These are phyloP conservation scores for Polyporus tsugae DNA, from an alignment of 1,284 basidiomycete genomes.

Conservation along the genomic window DNA sequence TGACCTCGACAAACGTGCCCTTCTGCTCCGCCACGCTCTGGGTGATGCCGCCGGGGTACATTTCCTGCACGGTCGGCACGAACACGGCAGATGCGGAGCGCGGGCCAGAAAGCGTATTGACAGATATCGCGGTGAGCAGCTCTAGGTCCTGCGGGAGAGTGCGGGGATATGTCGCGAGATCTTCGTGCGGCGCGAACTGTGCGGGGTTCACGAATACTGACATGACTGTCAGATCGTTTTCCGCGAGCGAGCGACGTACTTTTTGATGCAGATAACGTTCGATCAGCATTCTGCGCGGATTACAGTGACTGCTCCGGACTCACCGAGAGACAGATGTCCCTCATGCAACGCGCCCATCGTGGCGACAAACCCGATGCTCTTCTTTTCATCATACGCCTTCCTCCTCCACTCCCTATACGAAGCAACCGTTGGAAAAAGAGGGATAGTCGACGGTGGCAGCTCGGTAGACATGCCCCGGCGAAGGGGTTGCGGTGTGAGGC, in stretches of 20 bases:
- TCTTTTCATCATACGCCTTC: constrained; percentile 62
- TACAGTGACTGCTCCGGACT: constrained; percentile 29
- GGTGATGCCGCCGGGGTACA: constrained; percentile 91
- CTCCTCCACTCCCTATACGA: constrained; percentile 83
- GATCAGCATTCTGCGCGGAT: not conserved
- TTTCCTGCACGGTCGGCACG: constrained; percentile 76
- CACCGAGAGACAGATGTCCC: constrained; percentile 92
- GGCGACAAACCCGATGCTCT: constrained; percentile 90
- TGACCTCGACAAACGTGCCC: constrained; percentile 93
- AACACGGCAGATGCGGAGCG: constrained; percentile 79
- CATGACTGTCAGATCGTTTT: constrained; percentile 89
- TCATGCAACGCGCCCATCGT: constrained; percentile 98
- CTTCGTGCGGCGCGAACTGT: constrained; percentile 97
- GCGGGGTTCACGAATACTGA: constrained; percentile 99
- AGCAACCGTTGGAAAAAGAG: constrained; percentile 77
- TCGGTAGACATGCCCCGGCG: constrained; percentile 31
- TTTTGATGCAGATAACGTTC: not conserved
- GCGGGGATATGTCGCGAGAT: constrained; percentile 90
- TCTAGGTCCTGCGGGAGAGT: constrained; percentile 77
- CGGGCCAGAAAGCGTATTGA: constrained; percentile 36
- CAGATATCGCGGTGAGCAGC: constrained; percentile 50
- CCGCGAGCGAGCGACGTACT: constrained; percentile 76
- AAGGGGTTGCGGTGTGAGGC: not conserved
- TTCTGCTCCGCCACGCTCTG: constrained; percentile 81
- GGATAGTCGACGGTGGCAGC: constrained; percentile 66